Base-by-base conservation (phyloP, 495 filamentous ascomycete species). In the Cryomyces minteri region DNA sequence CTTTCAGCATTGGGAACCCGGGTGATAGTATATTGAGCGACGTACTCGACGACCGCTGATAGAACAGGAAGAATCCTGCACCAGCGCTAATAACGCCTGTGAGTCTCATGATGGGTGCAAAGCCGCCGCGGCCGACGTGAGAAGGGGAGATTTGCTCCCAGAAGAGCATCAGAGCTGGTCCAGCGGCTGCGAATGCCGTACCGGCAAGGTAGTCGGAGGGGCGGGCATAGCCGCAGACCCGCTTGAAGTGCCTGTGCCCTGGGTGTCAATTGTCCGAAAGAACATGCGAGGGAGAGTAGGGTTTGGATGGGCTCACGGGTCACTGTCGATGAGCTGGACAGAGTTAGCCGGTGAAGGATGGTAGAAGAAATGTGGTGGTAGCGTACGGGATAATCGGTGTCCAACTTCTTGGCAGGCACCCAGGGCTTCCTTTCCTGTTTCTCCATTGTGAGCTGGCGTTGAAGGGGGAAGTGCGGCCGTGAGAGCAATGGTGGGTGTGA, bases 321-420 rank as follows among this genome's bases (percentile, higher is more conserved):
- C 88, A 67, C 77, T 87, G 68, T 96, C 88, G 62, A 96, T 96
- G 66, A 94, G 80, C 88, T 96, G 56, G 55, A 36, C 7, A 31
- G 48, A 41, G 48, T 58, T 54, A 58, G 51, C 40, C 37, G 45
- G 54, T 48, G 0, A 39, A 7, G 48, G 32, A 48, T 43, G 32
- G 44, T 36, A 37, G 31, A 34, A 5, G 44, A 1, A 4, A 4
- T 42, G 18, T 28, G 32, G 30, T 31, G 8, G 34, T 25, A 31
- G 69, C 76, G 52, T 68, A 93, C 88, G 41, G 85, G 86, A 61
- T 78, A 94, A 14, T 87, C 76, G 42, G 83, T 80, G 54, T 74
- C 67, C 49, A 80, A 60, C 56, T 70, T 70, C 68, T 86, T 87
- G 52, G 83, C 76, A 32, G 84, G 82, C 46, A 87, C 73, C 56